phyloP scores from a whole-genome alignment of 1,139 yeast species.

The Meyerozyma athensensis region DNA sequence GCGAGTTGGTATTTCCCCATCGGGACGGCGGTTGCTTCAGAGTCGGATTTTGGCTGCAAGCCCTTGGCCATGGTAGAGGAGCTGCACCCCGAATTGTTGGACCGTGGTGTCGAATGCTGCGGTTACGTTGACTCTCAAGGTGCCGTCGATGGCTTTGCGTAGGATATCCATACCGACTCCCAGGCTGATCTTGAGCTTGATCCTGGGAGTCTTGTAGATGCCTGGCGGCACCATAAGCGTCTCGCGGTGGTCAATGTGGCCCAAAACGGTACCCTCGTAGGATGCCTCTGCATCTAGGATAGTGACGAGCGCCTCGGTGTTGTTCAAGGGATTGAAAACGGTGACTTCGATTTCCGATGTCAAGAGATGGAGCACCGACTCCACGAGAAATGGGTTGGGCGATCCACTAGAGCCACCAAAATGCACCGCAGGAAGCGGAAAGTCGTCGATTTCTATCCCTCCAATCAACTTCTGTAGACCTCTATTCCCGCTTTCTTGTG shows the following conservation, averaged over 20 bases:
- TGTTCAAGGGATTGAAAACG: slow-evolving; percentile 47
- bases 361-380: slow-evolving; percentile 47
- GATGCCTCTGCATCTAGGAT: slow-evolving; percentile 44
- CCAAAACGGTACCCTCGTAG: slow-evolving; percentile 42
- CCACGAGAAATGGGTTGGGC: slow-evolving; percentile 31
- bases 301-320: slow-evolving; percentile 34
- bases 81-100: slow-evolving; percentile 32
- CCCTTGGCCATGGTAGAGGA: slow-evolving; percentile 42
- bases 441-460: slow-evolving; percentile 12
- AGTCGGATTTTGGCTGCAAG: slow-evolving; percentile 37
- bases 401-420: slow-evolving; percentile 10
- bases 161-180: slow-evolving; percentile 49
- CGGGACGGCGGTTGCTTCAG: too few species aligned
- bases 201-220: slow-evolving; percentile 39
- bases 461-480: slow-evolving; percentile 16
- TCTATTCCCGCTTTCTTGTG: slow-evolving; percentile 11
- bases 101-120: slow-evolving; percentile 37
- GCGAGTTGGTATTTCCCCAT: not conserved
- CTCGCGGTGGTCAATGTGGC: slow-evolving; percentile 36
- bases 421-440: slow-evolving; percentile 15
- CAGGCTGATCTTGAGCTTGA: slow-evolving; percentile 43
- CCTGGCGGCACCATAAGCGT: slow-evolving; percentile 45
- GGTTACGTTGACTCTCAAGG: slow-evolving; percentile 40
- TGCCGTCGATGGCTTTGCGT: slow-evolving; percentile 46
- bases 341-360: slow-evolving; percentile 49